A percentile compares a stretch with the other conserved stretches of the same genome.
phyloP scores from a whole-genome alignment of 1,284 basidiomycete species.

The Salmacisia buchloeana region DNA sequence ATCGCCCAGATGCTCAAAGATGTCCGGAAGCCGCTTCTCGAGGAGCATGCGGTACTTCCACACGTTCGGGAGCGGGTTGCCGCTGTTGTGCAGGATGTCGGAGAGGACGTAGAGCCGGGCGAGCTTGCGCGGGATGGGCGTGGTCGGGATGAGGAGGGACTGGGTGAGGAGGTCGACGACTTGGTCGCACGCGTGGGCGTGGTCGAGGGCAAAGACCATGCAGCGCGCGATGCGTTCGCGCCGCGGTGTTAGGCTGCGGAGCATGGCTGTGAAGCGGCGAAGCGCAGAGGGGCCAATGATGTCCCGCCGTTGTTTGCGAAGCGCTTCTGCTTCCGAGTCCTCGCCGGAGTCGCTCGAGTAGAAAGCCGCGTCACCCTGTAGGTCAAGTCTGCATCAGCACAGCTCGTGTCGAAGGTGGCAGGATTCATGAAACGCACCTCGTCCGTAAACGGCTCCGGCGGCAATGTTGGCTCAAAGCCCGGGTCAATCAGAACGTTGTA shows the following conservation, averaged over 20 bases:
- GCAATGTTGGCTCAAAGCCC: conserved; percentile 55
- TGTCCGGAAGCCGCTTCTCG: conserved; percentile 20
- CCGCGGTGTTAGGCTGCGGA: conserved; percentile 76
- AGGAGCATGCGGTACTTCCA: conserved; percentile 33
- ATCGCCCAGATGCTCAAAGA: conserved; percentile 39
- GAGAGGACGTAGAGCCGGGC: conserved; percentile 90
- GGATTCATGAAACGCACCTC: conserved; percentile 60
- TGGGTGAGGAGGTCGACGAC: conserved; percentile 26
- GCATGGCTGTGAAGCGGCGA: conserved; percentile 78
- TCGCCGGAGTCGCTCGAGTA: conserved; percentile 94
- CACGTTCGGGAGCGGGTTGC: conserved; percentile 71
- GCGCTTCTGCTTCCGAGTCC: conserved; percentile 78
- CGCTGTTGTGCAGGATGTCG: conserved; percentile 95
- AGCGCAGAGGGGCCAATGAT: conserved; percentile 70
- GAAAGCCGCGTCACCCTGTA: conserved; percentile 43
- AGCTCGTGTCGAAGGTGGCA: not conserved
- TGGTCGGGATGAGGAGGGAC: conserved; percentile 62
- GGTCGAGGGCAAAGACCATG: conserved; percentile 91
- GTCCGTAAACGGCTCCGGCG: conserved; percentile 71
- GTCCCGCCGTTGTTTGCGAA: conserved; percentile 57
- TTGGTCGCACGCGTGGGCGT: conserved; percentile 79
- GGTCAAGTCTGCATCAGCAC: not conserved
- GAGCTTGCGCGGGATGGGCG: conserved; percentile 89
- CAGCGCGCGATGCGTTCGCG: conserved; percentile 84
- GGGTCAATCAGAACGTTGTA: conserved; percentile 71